These are phyloP conservation scores for Asterionellopsis glacialis DNA, from an alignment of 108 stramenopile genomes.

Conservation along the genomic window DNA sequence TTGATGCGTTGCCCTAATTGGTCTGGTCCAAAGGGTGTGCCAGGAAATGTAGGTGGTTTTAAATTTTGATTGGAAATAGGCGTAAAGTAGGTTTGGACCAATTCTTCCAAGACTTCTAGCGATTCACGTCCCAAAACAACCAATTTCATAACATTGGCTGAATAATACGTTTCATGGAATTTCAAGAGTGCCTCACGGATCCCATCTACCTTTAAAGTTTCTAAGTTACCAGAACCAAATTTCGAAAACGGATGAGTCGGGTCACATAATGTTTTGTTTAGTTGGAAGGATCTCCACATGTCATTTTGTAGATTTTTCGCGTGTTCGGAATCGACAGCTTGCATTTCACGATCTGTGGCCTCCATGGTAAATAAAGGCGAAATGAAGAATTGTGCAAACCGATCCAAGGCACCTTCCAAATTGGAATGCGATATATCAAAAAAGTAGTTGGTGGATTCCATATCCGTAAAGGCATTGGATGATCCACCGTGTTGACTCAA, in stretches of 20 bases:
- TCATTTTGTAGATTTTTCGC: conserved; percentile 83
- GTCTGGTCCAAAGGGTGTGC: conserved; percentile 3
- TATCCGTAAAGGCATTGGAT: conserved; percentile 83
- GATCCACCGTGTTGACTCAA: conserved; percentile 66
- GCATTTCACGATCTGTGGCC: conserved; percentile 74
- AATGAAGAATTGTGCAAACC: conserved; percentile 83
- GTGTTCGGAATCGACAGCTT: conserved; percentile 86
- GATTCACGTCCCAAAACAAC: conserved; percentile 57
- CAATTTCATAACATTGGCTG: conserved; percentile 59
- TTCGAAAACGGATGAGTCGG: conserved; percentile 52
- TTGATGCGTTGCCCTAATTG: conserved; percentile 21
- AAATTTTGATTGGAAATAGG: conserved; percentile 19
- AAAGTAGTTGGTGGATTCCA: conserved; percentile 80
- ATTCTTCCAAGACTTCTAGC: conserved; percentile 45
- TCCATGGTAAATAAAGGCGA: conserved; percentile 65
- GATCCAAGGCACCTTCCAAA: conserved; percentile 73
- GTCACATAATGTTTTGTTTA: conserved; percentile 27
- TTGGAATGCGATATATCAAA: conserved; percentile 59
- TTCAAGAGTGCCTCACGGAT: conserved; percentile 44
- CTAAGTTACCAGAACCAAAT: conserved; percentile 80
- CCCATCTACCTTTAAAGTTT: conserved; percentile 32
- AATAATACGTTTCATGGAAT: conserved; percentile 63
- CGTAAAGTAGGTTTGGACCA: conserved; percentile 50
- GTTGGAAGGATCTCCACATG: conserved; percentile 55
- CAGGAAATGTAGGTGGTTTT: conserved; percentile 6